phyloP scores from a whole-genome alignment of 768 basidiomycete genomes.

The Candolleomyces eurysporus region DNA sequence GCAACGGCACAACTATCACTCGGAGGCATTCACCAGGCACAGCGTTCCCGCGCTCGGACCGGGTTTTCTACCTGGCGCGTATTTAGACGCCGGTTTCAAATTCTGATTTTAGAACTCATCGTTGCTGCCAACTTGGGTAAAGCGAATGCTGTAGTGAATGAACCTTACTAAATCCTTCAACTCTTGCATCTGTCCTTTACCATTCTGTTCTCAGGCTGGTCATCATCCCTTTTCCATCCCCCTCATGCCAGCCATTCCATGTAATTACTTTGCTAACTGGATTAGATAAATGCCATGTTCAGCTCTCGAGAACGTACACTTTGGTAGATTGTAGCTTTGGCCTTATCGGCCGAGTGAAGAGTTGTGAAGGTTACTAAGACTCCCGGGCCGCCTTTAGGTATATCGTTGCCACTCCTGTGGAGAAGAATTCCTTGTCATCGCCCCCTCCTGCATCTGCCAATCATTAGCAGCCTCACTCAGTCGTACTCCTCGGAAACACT shows the following conservation, averaged over 20 bases:
- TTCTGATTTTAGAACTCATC: no score
- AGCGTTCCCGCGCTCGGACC: no score
- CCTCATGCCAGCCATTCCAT: no score
- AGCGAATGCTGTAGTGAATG: constrained; percentile 31
- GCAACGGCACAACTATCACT: no score
- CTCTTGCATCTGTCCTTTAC: neutral
- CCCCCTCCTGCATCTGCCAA: neutral
- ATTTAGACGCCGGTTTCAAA: no score
- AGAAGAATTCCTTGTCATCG: neutral
- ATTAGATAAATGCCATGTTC: constrained; percentile 40
- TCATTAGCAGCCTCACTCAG: neutral
- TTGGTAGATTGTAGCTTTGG: constrained; percentile 26
- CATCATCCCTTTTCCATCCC: neutral
- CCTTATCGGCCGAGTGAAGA: constrained; percentile 32
- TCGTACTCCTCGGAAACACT: neutral
- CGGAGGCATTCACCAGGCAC: no score
- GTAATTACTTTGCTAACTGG: no score
- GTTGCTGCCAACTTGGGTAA: constrained; percentile 39
- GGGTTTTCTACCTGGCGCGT: no score
- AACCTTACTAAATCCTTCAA: constrained; percentile 34
- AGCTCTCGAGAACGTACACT: constrained; percentile 40
- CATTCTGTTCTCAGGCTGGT: no score
- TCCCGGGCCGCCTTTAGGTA: constrained; percentile 70
- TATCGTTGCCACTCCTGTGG: constrained; percentile 60
- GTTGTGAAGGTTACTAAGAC: constrained; percentile 38